phyloP scores from a whole-genome alignment of 495 filamentous ascomycete species.

The Stereocaulon alpinum region DNA sequence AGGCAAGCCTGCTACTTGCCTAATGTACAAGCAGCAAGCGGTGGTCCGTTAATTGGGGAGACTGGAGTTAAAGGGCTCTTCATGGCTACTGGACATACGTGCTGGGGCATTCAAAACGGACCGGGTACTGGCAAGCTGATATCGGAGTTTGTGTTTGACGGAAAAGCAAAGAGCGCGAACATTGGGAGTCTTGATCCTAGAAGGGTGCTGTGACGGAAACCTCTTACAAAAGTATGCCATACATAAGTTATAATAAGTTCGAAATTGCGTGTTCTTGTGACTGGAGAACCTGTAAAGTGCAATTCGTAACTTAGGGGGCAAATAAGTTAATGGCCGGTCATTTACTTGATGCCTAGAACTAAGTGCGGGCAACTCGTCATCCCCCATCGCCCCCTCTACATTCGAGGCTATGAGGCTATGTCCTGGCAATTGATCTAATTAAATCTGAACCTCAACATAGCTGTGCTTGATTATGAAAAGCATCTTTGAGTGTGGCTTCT shows the following conservation, averaged over 20 bases:
- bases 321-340: not conserved
- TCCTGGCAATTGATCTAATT: not conserved
- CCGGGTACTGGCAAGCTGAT: slow-evolving; percentile 85
- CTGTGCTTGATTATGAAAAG: too few species aligned
- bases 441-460: not conserved
- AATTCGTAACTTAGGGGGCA: not conserved
- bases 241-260: not conserved
- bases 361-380: slow-evolving; percentile 5
- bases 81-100: slow-evolving; percentile 85
- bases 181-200: slow-evolving; percentile 61
- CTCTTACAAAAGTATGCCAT: not conserved
- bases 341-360: not conserved
- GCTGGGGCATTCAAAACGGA: slow-evolving; percentile 90
- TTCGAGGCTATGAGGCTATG: not conserved
- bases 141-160: slow-evolving; percentile 77
- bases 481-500: not conserved
- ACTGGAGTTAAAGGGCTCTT: slow-evolving; percentile 67
- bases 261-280: not conserved
- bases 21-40: slow-evolving; percentile 50
- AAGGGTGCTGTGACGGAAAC: slow-evolving; percentile 33
- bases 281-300: not conserved
- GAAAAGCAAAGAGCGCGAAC: slow-evolving; percentile 63
- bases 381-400: not conserved
- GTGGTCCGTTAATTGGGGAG: slow-evolving; percentile 67
- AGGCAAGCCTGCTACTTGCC: slow-evolving; percentile 93